Evolutionary conservation across 805 yeast genomes (phyloP), one percentile per base, ranked within the genome.

Genomic region (Candida chauliodis): DNA sequence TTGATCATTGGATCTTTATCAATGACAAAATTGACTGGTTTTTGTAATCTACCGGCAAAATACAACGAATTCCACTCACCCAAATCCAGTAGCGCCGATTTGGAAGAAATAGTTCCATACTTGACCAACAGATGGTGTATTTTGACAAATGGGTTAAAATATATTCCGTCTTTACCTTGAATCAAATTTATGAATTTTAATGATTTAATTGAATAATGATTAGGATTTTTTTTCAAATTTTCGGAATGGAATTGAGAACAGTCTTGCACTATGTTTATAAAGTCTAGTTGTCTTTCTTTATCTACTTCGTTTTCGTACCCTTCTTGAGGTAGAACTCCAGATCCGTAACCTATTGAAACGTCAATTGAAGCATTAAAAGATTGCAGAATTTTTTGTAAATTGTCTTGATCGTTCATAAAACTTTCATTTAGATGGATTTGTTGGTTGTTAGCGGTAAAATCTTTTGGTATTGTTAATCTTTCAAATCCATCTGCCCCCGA

Each of bases 281-380:
- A 61, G 57, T 93, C 99, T 9, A 87, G 76, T 58, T 93, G 98
- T 28, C 27, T 27, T 11, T 35, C 21, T 21, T 27, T n/a, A 55
- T 48, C 3, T 14, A 23, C 16, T 47, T 50, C 3, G 1, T 30
- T 17, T 5, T 29, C 31, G 46, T 75, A 71, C 4, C 69, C 65
- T 1, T 49, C 51, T 57, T 91, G 99, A 25, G 78, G 72, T 51
- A 93, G 85, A 1, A 93, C 96, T 4, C 96, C 96, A 6, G 95
- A 84, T 2, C 99, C 99, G 59, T 91, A 91, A 0, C 97, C 99
- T 61, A 91, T 85, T 1, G 96, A 81, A 50, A 77, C 84, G 38
- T 78, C 66, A 10, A 88, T 75, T 1, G 93, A 90, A 1, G 91
- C 83, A 29, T 77, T 65, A 58, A 86, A 86, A 32, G 69, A 63